Evolutionary conservation across 352 stramenopile species (phyloP).

Genomic region (Globisporangium paddicum): DNA sequence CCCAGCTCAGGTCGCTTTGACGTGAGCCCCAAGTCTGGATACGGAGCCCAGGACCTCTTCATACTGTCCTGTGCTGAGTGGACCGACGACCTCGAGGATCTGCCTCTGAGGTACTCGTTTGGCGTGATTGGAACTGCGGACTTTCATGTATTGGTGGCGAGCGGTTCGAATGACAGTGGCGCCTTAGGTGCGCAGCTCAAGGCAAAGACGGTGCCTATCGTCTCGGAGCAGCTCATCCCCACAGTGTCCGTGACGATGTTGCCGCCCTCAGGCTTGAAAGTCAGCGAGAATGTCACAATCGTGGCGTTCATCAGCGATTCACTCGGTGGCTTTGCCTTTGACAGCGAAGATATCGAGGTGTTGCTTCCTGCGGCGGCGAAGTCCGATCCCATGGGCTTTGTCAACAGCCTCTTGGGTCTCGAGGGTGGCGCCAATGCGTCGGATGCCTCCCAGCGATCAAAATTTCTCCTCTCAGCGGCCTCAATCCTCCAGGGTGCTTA

Average conservation of each 20-base stretch:
- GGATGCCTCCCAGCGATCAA: constrained; percentile 25
- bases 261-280: constrained; percentile 20
- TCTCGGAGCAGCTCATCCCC: constrained; percentile 33
- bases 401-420: constrained; percentile 25
- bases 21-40: constrained; percentile 37
- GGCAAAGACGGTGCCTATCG: constrained; percentile 29
- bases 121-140: constrained; percentile 28
- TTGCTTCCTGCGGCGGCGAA: constrained; percentile 28
- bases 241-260: constrained; percentile 35
- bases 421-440: neutral
- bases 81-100: constrained; percentile 52
- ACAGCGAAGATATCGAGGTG: constrained; percentile 33
- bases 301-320: constrained; percentile 53
- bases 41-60: constrained; percentile 53
- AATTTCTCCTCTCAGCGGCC: constrained; percentile 34
- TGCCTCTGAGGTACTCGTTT: constrained; percentile 63
- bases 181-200: constrained; percentile 21
- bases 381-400: constrained; percentile 32
- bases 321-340: constrained; percentile 32
- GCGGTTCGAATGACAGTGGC: constrained; percentile 13
- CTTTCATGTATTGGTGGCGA: constrained; percentile 22
- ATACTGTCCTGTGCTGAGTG: constrained; percentile 44
- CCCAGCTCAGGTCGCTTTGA: constrained; percentile 47
- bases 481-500: constrained; percentile 45
- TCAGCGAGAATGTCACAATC: constrained; percentile 37